Percentiles rank a stretch among this genome's conserved stretches.
phyloP scores from a whole-genome alignment of 2,329 filamentous ascomycete genomes.

The Paraphoma chrysanthemicola region DNA sequence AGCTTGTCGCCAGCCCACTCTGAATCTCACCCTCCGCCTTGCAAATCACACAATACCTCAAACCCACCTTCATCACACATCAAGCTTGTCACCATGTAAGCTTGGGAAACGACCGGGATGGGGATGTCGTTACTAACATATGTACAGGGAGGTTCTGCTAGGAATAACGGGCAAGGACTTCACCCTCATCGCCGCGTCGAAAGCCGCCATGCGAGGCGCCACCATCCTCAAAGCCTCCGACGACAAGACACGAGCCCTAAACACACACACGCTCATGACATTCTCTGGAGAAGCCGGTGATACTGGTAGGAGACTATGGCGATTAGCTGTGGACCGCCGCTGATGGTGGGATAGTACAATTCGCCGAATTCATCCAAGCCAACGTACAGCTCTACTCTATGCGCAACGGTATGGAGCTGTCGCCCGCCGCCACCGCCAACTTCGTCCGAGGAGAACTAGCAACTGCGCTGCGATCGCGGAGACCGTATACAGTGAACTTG shows the following conservation, averaged over 20 bases:
- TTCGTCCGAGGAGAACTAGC: slow-evolving; percentile 96
- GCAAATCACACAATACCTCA: not conserved
- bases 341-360: slow-evolving; percentile 74
- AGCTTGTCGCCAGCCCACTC: not conserved
- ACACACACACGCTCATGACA: slow-evolving; percentile 93
- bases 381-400: slow-evolving; percentile 98
- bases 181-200: slow-evolving; percentile 95
- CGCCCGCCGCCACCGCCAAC: slow-evolving; percentile 85
- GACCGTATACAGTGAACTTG: slow-evolving; percentile 96
- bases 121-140: slow-evolving; percentile 25
- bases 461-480: slow-evolving; percentile 85
- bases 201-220: slow-evolving; percentile 96
- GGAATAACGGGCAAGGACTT: slow-evolving; percentile 99
- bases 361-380: slow-evolving; percentile 98
- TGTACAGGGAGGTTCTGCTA: slow-evolving; percentile 88
- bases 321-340: slow-evolving; percentile 2
- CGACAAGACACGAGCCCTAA: slow-evolving; percentile 93
- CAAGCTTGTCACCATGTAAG: slow-evolving; percentile 42
- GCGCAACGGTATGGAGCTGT: slow-evolving; percentile 93
- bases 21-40: not conserved
- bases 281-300: slow-evolving; percentile 97
- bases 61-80: slow-evolving; percentile 12
- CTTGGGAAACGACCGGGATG: not conserved
- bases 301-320: slow-evolving; percentile 67
- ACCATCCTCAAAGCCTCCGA: slow-evolving; percentile 94